A percentile compares a stretch with the other conserved stretches of the same genome.
Conservation (phyloP, 257 asterid species). For the Solanum pennellii region DNA sequence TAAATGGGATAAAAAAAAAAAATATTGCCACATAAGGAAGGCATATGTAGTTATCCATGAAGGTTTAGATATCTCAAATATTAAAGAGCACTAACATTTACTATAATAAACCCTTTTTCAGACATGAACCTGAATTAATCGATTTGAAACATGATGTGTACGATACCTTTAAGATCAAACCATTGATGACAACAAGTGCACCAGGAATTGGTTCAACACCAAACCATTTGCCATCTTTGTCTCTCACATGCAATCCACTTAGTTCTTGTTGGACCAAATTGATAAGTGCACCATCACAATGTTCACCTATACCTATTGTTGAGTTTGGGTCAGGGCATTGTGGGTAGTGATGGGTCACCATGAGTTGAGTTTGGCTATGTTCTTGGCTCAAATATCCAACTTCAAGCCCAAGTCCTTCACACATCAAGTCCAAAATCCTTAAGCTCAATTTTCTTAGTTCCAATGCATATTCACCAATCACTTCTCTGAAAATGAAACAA, state of each 20-base stretch:
- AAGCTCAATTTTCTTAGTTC: not conserved
- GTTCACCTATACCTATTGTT: not conserved
- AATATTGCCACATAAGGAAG: not conserved
- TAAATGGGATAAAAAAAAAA: not conserved
- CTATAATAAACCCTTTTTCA: not conserved
- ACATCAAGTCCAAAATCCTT: not conserved
- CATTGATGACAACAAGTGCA: conserved; percentile 5
- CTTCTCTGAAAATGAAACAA: not conserved
- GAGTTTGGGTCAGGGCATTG: not conserved
- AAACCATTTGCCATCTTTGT: not conserved
- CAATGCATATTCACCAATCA: not conserved
- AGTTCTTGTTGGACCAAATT: conserved; percentile 1
- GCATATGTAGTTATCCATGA: not conserved
- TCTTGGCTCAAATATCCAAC: not conserved
- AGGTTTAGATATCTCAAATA: not conserved
- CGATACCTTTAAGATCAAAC: not conserved
- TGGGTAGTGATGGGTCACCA: not conserved
- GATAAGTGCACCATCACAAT: conserved; percentile 1
- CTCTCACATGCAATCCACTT: not conserved
- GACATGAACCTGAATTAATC: not conserved
- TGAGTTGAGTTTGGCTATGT: not conserved
- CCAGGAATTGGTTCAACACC: not conserved
- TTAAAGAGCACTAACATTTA: not conserved
- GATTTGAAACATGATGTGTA: not conserved
- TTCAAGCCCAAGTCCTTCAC: conserved; percentile 1